Percentiles rank a stretch among this genome's conserved stretches.
phyloP scores from a whole-genome alignment of 371 early-diverging fungal genomes.

The Funneliformis caledonium region DNA sequence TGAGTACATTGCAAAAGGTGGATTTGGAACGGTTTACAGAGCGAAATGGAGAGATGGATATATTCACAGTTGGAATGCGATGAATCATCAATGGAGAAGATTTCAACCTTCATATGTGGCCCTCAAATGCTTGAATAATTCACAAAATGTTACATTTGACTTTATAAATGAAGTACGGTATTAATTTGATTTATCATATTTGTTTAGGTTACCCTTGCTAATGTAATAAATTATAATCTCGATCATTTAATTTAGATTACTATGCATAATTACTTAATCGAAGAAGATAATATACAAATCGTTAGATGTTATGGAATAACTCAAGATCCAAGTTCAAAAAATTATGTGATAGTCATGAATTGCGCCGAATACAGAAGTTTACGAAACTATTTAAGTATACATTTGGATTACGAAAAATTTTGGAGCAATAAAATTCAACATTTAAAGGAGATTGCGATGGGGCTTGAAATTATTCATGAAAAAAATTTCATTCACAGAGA shows the following conservation, averaged over 20 bases:
- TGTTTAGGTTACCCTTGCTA: no score
- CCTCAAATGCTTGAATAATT: not conserved
- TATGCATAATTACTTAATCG: not conserved
- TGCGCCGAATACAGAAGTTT: not conserved
- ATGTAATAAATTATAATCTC: not conserved
- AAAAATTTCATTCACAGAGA: constrained; percentile 6
- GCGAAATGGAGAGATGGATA: constrained; percentile 18
- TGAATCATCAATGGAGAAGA: not conserved
- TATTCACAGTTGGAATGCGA: not conserved
- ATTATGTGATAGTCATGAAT: constrained; percentile 7
- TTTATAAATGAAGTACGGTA: not conserved
- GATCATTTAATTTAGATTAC: no score
- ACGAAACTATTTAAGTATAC: not conserved
- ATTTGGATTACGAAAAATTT: not conserved
- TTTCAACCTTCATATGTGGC: not conserved
- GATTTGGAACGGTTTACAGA: constrained; percentile 21
- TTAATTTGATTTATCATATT: not conserved
- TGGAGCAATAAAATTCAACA: no score
- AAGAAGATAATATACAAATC: not conserved
- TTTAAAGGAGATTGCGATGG: not conserved
- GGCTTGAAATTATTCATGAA: not conserved
- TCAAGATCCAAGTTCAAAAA: not conserved
- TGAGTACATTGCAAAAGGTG: constrained; percentile 27
- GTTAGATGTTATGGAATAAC: not conserved
- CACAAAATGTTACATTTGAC: not conserved